Evolutionary conservation across 2,329 filamentous ascomycete species (phyloP).

Genomic region (Aotearoamyces nothofagi): DNA sequence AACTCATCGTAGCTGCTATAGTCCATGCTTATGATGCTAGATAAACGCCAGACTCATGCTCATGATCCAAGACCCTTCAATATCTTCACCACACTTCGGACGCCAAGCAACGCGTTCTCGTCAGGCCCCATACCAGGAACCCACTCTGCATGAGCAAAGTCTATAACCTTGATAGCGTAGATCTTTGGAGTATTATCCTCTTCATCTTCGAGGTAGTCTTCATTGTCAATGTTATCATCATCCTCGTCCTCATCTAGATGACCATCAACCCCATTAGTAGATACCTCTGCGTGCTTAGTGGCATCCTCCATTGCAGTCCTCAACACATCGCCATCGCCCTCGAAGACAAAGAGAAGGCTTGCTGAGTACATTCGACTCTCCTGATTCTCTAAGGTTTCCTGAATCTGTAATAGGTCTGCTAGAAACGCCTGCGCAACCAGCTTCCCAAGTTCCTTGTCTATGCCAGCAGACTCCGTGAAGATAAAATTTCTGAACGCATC

Average conservation of each 20-base stretch:
- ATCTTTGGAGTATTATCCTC: conserved; percentile 45
- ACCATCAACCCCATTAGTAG: conserved; percentile 12
- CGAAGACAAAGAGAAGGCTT: conserved; percentile 43
- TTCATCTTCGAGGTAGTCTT: conserved; percentile 37
- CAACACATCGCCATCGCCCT: conserved; percentile 43
- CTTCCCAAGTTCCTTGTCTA: conserved; percentile 41
- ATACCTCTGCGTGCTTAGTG: conserved; percentile 14
- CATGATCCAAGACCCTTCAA: conserved; percentile 36
- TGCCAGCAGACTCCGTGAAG: conserved; percentile 40
- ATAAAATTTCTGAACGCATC: conserved; percentile 40
- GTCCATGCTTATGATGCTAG: conserved; percentile 4
- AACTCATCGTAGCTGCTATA: conserved; percentile 6
- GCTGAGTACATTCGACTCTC: conserved; percentile 47
- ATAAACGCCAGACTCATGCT: conserved; percentile 2
- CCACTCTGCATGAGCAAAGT: conserved; percentile 86
- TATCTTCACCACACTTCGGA: conserved; percentile 56
- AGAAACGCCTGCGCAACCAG: conserved; percentile 38
- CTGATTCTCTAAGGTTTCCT: conserved; percentile 35
- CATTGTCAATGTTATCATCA: conserved; percentile 25
- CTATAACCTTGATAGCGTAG: conserved; percentile 75
- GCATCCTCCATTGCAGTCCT: conserved; percentile 20
- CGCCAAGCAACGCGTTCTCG: conserved; percentile 64
- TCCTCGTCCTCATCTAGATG: conserved; percentile 25
- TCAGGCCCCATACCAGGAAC: conserved; percentile 71
- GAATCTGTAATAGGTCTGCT: conserved; percentile 34